These are phyloP conservation scores for Elsinoe batatas DNA, from an alignment of 2,329 filamentous ascomycete genomes.

Conservation along the genomic window DNA sequence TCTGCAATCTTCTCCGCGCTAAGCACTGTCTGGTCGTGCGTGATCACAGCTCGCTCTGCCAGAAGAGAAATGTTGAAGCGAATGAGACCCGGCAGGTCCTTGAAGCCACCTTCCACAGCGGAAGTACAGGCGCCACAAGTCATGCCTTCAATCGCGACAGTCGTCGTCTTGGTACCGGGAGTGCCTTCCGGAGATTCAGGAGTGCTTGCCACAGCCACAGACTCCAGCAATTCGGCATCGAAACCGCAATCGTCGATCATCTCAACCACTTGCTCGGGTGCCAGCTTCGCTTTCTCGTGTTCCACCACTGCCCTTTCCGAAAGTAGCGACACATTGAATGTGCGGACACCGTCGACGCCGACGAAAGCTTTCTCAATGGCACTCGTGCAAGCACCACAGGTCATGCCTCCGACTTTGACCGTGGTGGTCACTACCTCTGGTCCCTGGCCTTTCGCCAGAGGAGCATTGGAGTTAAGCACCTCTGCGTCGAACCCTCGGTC, in stretches of 20 bases:
- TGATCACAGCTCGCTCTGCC: slow-evolving; percentile 80
- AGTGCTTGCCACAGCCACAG: slow-evolving; percentile 27
- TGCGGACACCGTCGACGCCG: slow-evolving; percentile 67
- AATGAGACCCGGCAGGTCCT: slow-evolving; percentile 62
- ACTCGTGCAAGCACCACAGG: slow-evolving; percentile 87
- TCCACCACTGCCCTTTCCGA: slow-evolving; percentile 94
- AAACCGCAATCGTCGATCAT: slow-evolving; percentile 89
- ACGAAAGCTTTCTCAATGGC: slow-evolving; percentile 91
- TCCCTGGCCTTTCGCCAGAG: slow-evolving; percentile 16
- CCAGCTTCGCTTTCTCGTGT: slow-evolving; percentile 67
- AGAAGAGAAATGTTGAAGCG: slow-evolving; percentile 93
- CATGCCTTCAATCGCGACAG: slow-evolving; percentile 88
- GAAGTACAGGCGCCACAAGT: slow-evolving; percentile 95
- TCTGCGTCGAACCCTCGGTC: slow-evolving; percentile 86
- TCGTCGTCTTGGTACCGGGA: slow-evolving; percentile 53
- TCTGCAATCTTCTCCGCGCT: slow-evolving; percentile 64
- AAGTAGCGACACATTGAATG: slow-evolving; percentile 82
- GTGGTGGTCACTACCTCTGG: slow-evolving; percentile 72
- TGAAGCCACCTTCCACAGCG: slow-evolving; percentile 75
- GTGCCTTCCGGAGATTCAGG: slow-evolving; percentile 20
- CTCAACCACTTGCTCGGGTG: slow-evolving; percentile 67
- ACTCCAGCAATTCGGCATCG: slow-evolving; percentile 74
- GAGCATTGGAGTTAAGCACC: slow-evolving; percentile 25
- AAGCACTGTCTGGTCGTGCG: slow-evolving; percentile 67
- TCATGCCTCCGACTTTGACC: slow-evolving; percentile 76